phyloP scores from a whole-genome alignment of 768 basidiomycete genomes.

The Leucocoprinus sp. region DNA sequence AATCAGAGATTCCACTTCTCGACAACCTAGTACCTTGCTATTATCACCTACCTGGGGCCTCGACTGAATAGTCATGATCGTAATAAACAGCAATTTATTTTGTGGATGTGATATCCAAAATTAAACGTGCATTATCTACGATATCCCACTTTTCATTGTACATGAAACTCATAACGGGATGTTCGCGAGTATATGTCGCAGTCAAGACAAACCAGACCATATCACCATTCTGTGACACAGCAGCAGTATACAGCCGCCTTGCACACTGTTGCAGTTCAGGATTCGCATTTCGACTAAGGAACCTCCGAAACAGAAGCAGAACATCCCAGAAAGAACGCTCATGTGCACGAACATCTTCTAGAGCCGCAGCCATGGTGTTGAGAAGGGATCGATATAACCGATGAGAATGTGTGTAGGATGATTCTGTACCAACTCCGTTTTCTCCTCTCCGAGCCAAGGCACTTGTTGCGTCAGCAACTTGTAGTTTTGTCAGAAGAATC shows the following conservation, averaged over 20 bases:
- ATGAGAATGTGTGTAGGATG: slow-evolving; percentile 76
- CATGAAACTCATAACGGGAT: slow-evolving; percentile 42
- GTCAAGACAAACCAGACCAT: slow-evolving; percentile 75
- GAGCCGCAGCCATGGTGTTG: slow-evolving; percentile 61
- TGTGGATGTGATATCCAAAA: slow-evolving; percentile 20
- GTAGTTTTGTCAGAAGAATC: slow-evolving; percentile 48
- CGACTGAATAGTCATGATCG: background rate
- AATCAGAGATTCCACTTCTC: slow-evolving; percentile 24
- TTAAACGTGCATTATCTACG: slow-evolving; percentile 27
- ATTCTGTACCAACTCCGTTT: slow-evolving; percentile 50
- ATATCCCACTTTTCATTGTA: slow-evolving; percentile 58
- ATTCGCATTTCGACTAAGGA: slow-evolving; percentile 59
- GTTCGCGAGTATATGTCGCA: slow-evolving; percentile 39
- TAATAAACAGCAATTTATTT: background rate
- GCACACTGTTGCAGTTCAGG: slow-evolving; percentile 68
- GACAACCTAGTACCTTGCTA: slow-evolving; percentile 12
- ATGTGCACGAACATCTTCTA: slow-evolving; percentile 57
- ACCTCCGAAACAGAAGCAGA: slow-evolving; percentile 65
- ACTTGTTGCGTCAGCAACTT: slow-evolving; percentile 52
- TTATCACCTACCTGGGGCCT: slow-evolving; percentile 2
- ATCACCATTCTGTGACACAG: slow-evolving; percentile 62
- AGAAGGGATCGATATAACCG: slow-evolving; percentile 72
- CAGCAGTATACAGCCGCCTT: slow-evolving; percentile 51
- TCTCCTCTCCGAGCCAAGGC: slow-evolving; percentile 55
- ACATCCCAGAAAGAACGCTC: slow-evolving; percentile 79